Evolutionary conservation across 257 asterid species (phyloP), one percentile per base, ranked within the genome.

Genomic region (Solanum gandarillasii): DNA sequence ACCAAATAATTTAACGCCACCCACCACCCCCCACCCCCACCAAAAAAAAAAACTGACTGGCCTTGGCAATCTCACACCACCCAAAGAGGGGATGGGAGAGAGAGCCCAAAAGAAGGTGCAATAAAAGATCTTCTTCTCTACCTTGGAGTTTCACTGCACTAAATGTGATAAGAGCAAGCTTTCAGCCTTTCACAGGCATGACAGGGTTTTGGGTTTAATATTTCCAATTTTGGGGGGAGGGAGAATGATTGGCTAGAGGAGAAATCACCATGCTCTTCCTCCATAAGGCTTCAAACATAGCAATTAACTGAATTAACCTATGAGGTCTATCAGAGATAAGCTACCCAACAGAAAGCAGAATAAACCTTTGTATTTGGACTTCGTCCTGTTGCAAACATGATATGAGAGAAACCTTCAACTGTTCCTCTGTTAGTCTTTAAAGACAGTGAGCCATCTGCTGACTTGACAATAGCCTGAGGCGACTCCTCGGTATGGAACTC

Each of bases 311-410:
- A 86, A 85, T 60, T 18, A 12, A n/a, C 23, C 18, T n/a, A 85
- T 23, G 23, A 48, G 48, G 86, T 27, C 58, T 38, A 67, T 20
- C 62, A 79, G 48, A 7, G 25, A 41, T 31, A 43, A 23, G 71
- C 79, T 86, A 86, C 81, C 81, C 36, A 41, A 71, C 34, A 23
- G 46, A 25, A 48, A 21, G 65, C 46, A 21, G 71, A 60, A 60
- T 78, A 87, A 90, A 97, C 98, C 98, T 91, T 91, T 20, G 99
- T 95, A 86, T 95, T 97, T 75, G 99, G 98, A 83, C 84, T 89
- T 74, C 99, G 94, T 78, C 99, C 99, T 12, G 99, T 97, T 55
- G 99, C 99, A 91, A 93, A 95, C 99, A 97, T 97, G 91, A 97
- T 89, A 91, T 95, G 99, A 85, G 99, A 93, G 89, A 96, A 96